Evolutionary conservation across 2,329 filamentous ascomycete genomes (phyloP).

Genomic region (Alternaria viburni): DNA sequence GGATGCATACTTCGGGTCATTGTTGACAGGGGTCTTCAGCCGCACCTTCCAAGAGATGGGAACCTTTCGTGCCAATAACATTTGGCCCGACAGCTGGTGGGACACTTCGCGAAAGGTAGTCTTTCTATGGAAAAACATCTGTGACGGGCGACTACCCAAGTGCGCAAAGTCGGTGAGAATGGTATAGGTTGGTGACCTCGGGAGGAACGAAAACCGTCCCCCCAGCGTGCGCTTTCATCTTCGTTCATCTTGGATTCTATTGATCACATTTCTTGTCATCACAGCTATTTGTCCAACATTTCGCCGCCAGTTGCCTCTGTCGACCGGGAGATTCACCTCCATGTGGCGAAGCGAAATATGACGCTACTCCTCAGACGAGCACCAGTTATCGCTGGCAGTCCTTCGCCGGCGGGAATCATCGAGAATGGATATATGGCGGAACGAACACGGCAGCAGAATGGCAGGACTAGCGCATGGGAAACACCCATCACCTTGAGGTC

Average conservation of each 20-base stretch:
- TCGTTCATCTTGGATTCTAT: background rate
- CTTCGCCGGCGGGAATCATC: background rate
- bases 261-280: background rate
- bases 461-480: background rate
- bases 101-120: background rate
- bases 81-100: background rate
- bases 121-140: background rate
- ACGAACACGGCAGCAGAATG: background rate
- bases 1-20: background rate
- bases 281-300: background rate
- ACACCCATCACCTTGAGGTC: conserved; percentile 5
- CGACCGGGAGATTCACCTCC: no score
- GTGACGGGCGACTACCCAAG: background rate
- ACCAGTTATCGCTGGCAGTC: background rate
- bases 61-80: background rate
- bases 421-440: no score
- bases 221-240: background rate
- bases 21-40: background rate
- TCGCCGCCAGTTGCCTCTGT: background rate
- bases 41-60: no score
- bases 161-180: background rate
- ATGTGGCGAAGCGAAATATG: background rate
- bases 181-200: background rate
- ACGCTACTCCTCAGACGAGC: background rate
- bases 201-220: no score